These are phyloP conservation scores for Piromyces sp. DNA, from an alignment of 192 early-diverging fungal species.

Conservation along the genomic window DNA sequence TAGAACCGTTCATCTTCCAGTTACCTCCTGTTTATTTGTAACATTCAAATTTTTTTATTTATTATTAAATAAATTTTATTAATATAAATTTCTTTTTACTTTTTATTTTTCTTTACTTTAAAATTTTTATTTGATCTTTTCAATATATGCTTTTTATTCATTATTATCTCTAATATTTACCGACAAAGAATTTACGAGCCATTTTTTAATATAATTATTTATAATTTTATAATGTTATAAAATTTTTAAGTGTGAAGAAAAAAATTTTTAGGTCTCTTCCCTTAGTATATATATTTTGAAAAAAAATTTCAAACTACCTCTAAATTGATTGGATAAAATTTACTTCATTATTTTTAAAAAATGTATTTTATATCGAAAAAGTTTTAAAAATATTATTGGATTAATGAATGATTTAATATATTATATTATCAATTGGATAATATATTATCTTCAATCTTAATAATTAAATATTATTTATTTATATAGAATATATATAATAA, in stretches of 20 bases:
- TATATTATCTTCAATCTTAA: background rate
- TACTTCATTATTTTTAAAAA: background rate
- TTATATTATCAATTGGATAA: background rate
- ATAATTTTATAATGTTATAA: background rate
- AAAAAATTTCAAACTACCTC: background rate
- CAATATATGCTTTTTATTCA: background rate
- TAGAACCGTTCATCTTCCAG: constrained; percentile 96
- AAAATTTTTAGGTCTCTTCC: background rate
- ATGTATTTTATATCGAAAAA: background rate
- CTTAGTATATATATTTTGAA: background rate
- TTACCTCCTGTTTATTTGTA: constrained; percentile 12
- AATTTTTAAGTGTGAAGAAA: background rate
- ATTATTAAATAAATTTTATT: background rate
- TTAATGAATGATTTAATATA: background rate
- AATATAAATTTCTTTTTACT: background rate
- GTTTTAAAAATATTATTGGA: background rate
- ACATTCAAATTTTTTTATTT: background rate
- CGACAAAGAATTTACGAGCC: constrained; percentile 74
- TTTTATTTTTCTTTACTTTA: constrained; percentile 18
- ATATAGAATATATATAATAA: no score
- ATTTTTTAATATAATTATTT: constrained; percentile 13
- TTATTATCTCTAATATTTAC: constrained; percentile 17
- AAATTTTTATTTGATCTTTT: background rate
- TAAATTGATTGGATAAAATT: background rate
- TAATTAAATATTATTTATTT: background rate